A percentile compares a stretch with the other conserved stretches of the same genome.
phyloP scores from a whole-genome alignment of 768 basidiomycete species.

The Amanita fuliginea region DNA sequence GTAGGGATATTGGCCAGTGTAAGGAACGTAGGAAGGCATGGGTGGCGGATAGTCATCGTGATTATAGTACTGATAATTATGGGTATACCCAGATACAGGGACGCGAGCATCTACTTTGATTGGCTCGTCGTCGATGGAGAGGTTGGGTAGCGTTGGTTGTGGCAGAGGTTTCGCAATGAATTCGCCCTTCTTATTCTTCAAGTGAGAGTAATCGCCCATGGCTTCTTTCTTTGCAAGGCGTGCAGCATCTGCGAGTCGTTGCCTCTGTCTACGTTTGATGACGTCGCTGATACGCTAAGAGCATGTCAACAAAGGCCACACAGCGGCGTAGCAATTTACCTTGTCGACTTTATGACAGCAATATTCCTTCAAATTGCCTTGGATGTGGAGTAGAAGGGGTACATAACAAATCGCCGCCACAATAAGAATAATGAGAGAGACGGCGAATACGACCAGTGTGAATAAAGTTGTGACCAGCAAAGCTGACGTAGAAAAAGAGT shows the following conservation, averaged over 20 bases:
- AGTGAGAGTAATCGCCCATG: slow-evolving; percentile 78
- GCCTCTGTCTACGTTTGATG: slow-evolving; percentile 84
- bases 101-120: slow-evolving; percentile 44
- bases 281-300: slow-evolving; percentile 81
- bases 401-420: slow-evolving; percentile 83
- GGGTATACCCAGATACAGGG: slow-evolving; percentile 40
- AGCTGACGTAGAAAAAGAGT: slow-evolving; percentile 67
- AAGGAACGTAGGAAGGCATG: slow-evolving; percentile 73
- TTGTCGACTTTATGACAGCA: slow-evolving; percentile 99
- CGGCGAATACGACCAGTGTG: slow-evolving; percentile 80
- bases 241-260: slow-evolving; percentile 71
- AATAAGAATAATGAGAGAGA: slow-evolving; percentile 73
- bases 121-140: slow-evolving; percentile 72
- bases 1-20: slow-evolving; percentile 47
- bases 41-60: slow-evolving; percentile 53
- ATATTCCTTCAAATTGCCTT: slow-evolving; percentile 98
- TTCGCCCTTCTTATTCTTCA: slow-evolving; percentile 90
- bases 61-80: slow-evolving; percentile 46
- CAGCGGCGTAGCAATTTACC: slow-evolving; percentile 26
- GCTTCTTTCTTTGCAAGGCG: slow-evolving; percentile 87
- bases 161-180: slow-evolving; percentile 70
- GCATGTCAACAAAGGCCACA: neutral
- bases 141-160: slow-evolving; percentile 89
- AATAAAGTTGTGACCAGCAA: slow-evolving; percentile 85
- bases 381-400: slow-evolving; percentile 91